These are phyloP conservation scores for Arxiozyma slooffiae DNA, from an alignment of 1,139 yeast species.

Conservation along the genomic window DNA sequence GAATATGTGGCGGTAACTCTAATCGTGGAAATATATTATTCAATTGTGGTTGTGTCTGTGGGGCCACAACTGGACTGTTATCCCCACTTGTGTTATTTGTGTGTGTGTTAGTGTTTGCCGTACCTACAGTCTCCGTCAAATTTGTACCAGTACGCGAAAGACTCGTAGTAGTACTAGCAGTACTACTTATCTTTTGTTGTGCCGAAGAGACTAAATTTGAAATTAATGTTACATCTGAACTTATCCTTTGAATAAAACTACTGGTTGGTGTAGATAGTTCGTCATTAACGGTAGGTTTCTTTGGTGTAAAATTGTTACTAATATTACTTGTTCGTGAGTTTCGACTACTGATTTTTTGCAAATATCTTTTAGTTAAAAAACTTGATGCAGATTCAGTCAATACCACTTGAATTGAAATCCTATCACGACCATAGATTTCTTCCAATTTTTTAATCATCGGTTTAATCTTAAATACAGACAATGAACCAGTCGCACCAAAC, in stretches of 20 bases:
- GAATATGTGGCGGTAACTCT: slow-evolving; percentile 53
- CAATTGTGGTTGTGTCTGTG: not conserved
- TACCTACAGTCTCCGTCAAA: not conserved
- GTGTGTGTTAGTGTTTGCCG: not conserved
- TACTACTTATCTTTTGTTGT: slow-evolving; percentile 2
- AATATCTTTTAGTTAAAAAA: slow-evolving; percentile 45
- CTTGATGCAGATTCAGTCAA: slow-evolving; percentile 77
- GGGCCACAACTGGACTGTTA: not conserved
- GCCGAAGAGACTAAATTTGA: slow-evolving; percentile 4
- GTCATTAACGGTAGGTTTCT: not conserved
- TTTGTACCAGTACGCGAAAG: slow-evolving; percentile 4
- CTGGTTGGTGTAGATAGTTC: not conserved
- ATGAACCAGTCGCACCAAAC: slow-evolving; percentile 84
- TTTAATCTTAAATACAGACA: slow-evolving; percentile 67
- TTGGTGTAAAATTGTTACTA: not conserved
- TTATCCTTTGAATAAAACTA: slow-evolving; percentile 3
- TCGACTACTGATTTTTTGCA: slow-evolving; percentile 14
- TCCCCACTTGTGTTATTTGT: not conserved
- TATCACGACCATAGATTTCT: slow-evolving; percentile 64
- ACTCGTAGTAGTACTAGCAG: too few species aligned
- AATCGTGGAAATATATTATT: slow-evolving; percentile 4
- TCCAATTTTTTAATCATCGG: slow-evolving; percentile 64
- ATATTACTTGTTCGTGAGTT: not conserved
- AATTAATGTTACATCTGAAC: slow-evolving; percentile 5
- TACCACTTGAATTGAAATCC: slow-evolving; percentile 68